phyloP scores from a whole-genome alignment of 192 early-diverging fungal genomes.

The Coemansia sp. region DNA sequence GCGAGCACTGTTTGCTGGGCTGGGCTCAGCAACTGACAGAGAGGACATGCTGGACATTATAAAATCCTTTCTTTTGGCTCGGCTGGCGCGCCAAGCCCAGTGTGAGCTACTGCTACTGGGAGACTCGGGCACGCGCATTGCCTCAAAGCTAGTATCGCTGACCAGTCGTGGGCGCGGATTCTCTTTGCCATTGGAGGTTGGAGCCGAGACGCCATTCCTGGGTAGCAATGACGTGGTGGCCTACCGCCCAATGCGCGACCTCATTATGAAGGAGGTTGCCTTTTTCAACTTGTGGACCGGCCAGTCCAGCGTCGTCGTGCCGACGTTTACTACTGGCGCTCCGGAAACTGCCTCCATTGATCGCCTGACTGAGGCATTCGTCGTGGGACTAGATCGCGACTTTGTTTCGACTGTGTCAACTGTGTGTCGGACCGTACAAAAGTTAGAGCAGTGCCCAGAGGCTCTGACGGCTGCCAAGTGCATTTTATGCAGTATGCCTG shows the following conservation, averaged over 20 bases:
- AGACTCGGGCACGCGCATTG: slow-evolving; percentile 79
- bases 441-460: slow-evolving; percentile 63
- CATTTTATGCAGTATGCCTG: slow-evolving; percentile 66
- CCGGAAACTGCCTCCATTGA: slow-evolving; percentile 55
- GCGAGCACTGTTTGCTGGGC: slow-evolving; percentile 56
- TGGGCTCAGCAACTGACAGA: slow-evolving; percentile 67
- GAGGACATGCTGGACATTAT: slow-evolving; percentile 74
- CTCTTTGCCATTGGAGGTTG: slow-evolving; percentile 76
- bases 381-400: slow-evolving; percentile 75
- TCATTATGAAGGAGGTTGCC: slow-evolving; percentile 77
- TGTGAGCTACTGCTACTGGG: slow-evolving; percentile 69
- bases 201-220: slow-evolving; percentile 62
- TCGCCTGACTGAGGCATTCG: slow-evolving; percentile 63
- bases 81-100: slow-evolving; percentile 58
- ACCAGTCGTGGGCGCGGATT: slow-evolving; percentile 90
- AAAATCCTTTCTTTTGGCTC: slow-evolving; percentile 62
- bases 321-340: slow-evolving; percentile 62
- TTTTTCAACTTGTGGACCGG: slow-evolving; percentile 65
- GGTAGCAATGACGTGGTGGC: slow-evolving; percentile 54
- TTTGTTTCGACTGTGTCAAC: slow-evolving; percentile 88
- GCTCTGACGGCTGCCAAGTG: slow-evolving; percentile 50
- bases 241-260: slow-evolving; percentile 82
- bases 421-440: slow-evolving; percentile 78
- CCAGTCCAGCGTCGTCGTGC: slow-evolving; percentile 48
- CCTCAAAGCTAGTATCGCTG: slow-evolving; percentile 73